A percentile compares a stretch with the other conserved stretches of the same genome.
phyloP scores from a whole-genome alignment of 495 filamentous ascomycete species.

The Platismatia glauca region DNA sequence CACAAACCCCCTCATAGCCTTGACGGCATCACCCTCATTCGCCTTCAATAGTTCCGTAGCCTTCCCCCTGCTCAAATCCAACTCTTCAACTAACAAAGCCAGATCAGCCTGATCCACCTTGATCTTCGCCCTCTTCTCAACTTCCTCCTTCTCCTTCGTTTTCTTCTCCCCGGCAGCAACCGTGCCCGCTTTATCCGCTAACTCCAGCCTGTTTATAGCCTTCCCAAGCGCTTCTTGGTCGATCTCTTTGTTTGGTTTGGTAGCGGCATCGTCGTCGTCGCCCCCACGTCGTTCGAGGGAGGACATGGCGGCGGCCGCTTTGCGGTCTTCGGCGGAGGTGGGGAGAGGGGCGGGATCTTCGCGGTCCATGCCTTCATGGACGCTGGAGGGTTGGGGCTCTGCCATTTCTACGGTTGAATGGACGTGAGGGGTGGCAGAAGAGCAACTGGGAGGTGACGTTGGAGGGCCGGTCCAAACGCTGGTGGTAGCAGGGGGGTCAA shows the following conservation, averaged over 20 bases:
- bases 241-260: conserved; percentile 45
- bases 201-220: conserved; percentile 66
- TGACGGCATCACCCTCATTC: conserved; percentile 67
- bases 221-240: conserved; percentile 77
- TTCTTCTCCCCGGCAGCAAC: conserved; percentile 28
- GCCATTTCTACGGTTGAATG: conserved; percentile 38
- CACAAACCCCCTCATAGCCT: conserved; percentile 60
- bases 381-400: conserved; percentile 46
- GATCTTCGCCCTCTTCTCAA: conserved; percentile 44
- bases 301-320: conserved; percentile 77
- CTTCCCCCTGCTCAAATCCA: conserved; percentile 69
- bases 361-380: conserved; percentile 46
- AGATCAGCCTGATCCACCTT: conserved; percentile 63
- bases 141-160: conserved; percentile 37
- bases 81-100: conserved; percentile 58
- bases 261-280: conserved; percentile 45
- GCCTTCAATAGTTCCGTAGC: conserved; percentile 74
- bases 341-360: conserved; percentile 40
- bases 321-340: conserved; percentile 75
- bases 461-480: not conserved
- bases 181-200: conserved; percentile 27
- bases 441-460: conserved; percentile 4
- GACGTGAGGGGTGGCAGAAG: not conserved
- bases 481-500: not conserved
- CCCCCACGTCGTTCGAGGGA: conserved; percentile 52